Base-by-base conservation (phyloP, 148 eudicot species). In the Diospyros kaki region DNA sequence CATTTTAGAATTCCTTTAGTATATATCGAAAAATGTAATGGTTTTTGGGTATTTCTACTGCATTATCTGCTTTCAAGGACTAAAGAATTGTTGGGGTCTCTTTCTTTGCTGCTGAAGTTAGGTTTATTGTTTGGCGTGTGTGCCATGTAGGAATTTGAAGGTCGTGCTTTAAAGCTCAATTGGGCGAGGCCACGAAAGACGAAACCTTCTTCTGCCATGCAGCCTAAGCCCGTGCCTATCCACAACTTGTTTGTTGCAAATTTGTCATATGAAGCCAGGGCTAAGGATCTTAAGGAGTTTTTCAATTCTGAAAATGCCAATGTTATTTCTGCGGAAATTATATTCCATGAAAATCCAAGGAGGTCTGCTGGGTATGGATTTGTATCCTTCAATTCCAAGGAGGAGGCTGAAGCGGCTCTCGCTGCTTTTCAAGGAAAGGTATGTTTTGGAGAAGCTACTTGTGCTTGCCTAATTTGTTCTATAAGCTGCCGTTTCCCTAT, bases 291-390 rank as follows among this genome's bases (percentile, higher is more conserved):
- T 17, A 90, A 51, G 77, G 97, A 83, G 46, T 82, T 92, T 52
- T 95, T 95, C 75, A 81, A 73, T 64, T 83, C 97, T 18, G 78
- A 77, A 54, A 89, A 87, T 73, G 73, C 48, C 43, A 83, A 85
- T 72, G 85, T 77, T 75, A 87, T 83, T 73, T 85, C 92, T 82
- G 90, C 96, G 6, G 91, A 91, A 71, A 79, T 95, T 68, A 87
- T 95, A 73, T 91, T 86, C 72, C 60, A 77, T 4, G 90, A 88
- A 0, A 87, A 80, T 72, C 97, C 93, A 1, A 85, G 94, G 71
- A 84, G 78, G 70, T 81, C 98, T 4, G 78, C 93, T 59, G 98
- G 98, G 6, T 92, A 95, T 84, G 98, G 98, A 71, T 95, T 92
- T 82, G 91, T 92, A 71, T 89, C 97, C 48, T 92, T 95, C 74